Evolutionary conservation across 371 early-diverging fungal species (phyloP), one percentile per base, ranked within the genome.

Genomic region (Mortierella sp.): DNA sequence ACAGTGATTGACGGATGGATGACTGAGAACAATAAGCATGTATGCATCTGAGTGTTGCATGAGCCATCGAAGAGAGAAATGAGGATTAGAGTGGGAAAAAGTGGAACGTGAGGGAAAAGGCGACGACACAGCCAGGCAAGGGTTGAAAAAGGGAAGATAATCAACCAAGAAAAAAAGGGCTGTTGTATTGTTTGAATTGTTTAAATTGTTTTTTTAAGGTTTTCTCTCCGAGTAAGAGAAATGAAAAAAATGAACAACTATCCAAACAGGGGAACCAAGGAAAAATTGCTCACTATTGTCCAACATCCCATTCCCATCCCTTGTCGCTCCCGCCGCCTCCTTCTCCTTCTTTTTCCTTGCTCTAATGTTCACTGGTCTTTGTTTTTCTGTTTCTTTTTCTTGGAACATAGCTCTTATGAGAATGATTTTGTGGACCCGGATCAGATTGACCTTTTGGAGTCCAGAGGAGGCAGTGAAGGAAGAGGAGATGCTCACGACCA

Each of bases 371-470:
- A 68, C 16, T 24, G 2, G 29, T 58, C 24, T 41, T 72, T 32
- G 1, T 38, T 32, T 44, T 70, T 72, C 4, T 51, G 1, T 16
- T 68, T 65, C 6, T 65, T 51, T 43, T 21, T 74, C 35, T 60
- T 60, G 35, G 6, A 60, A 32, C 44, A 41, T 72, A 75, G 75
- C n/a, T 55, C 73, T 4, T 49, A 76, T 32, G 73, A 76, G 24
- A 56, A 76, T 18, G 81, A 80, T 29, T 75, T 75, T 43, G 60
- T 75, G 43, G 80, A 75, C 44, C 70, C 60, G 16, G 75, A 75
- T 18, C 29, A 46, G 46, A 21, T 55, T 4, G 79, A 74, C 1
- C 65, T 65, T 38, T 38, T 65, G 65, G 65, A 65, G 24, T 65
- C 65, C 10, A 38, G 7, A 38, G 65, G 77, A 60, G 70, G 35